Percentiles rank a stretch among this genome's conserved stretches.
phyloP scores from a whole-genome alignment of 1,284 basidiomycete genomes.

The Malassezia slooffiae region DNA sequence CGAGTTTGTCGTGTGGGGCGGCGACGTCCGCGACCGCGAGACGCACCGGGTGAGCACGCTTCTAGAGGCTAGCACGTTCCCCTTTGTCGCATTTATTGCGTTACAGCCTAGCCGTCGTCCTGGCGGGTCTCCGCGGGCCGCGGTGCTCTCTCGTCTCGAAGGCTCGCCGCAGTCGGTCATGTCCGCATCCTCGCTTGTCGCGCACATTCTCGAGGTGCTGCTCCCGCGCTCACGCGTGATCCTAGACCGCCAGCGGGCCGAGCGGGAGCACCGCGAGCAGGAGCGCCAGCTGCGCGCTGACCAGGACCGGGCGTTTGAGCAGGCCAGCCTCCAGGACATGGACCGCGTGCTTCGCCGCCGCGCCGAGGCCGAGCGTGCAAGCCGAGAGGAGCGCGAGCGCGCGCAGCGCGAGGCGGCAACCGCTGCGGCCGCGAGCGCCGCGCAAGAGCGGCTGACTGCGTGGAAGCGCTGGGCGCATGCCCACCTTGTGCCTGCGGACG shows the following conservation, averaged over 20 bases:
- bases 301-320: slow-evolving; percentile 33
- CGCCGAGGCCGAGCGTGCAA: slow-evolving; percentile 18
- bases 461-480: slow-evolving; percentile 33
- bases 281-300: slow-evolving; percentile 31
- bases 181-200: slow-evolving; percentile 19
- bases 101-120: slow-evolving; percentile 57
- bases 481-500: slow-evolving; percentile 25
- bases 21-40: slow-evolving; percentile 67
- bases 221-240: slow-evolving; percentile 27
- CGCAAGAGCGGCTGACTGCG: slow-evolving; percentile 3
- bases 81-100: slow-evolving; percentile 79
- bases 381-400: slow-evolving; percentile 11
- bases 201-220: slow-evolving; percentile 30
- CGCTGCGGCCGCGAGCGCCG: not conserved
- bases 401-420: slow-evolving; percentile 6
- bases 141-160: slow-evolving; percentile 31
- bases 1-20: slow-evolving; percentile 70
- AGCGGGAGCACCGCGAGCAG: slow-evolving; percentile 22
- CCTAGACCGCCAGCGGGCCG: slow-evolving; percentile 23
- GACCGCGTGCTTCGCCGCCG: slow-evolving; percentile 21
- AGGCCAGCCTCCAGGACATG: slow-evolving; percentile 24
- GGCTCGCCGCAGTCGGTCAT: slow-evolving; percentile 25
- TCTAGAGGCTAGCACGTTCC: slow-evolving; percentile 76
- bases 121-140: slow-evolving; percentile 5
- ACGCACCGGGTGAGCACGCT: slow-evolving; percentile 77